phyloP scores from a whole-genome alignment of 306 rosid species.

The Vigna mungo region DNA sequence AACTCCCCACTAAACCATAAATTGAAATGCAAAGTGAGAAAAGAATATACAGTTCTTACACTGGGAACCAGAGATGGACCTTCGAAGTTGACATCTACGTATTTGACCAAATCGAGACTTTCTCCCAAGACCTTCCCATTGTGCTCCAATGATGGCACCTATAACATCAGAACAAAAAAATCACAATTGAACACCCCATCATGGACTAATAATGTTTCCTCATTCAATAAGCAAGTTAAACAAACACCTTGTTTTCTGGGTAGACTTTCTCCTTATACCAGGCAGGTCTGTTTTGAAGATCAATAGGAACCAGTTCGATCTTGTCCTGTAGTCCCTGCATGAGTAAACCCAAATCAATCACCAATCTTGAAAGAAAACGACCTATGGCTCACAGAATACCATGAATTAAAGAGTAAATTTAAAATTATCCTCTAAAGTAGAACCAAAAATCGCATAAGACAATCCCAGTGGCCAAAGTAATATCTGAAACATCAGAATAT shows the following conservation, averaged over 20 bases:
- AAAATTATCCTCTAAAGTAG: not conserved
- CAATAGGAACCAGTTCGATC: constrained; percentile 66
- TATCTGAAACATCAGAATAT: not conserved
- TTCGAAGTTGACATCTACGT: constrained; percentile 58
- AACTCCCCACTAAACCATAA: not conserved
- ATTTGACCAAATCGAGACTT: constrained; percentile 78
- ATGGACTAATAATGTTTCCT: not conserved
- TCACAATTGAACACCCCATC: not conserved
- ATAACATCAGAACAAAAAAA: constrained; percentile 34
- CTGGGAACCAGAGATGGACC: constrained; percentile 63
- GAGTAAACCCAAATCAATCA: constrained; percentile 19
- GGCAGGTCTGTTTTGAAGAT: constrained; percentile 67
- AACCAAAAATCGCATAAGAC: not conserved
- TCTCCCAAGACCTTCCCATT: constrained; percentile 78
- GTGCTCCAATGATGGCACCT: constrained; percentile 83
- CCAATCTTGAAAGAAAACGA: not conserved
- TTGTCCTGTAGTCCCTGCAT: constrained; percentile 81
- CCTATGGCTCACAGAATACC: not conserved
- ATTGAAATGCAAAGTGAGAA: not conserved
- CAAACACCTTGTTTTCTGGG: constrained; percentile 64
- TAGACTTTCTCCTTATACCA: constrained; percentile 88
- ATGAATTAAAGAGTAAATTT: not conserved
- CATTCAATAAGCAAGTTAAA: constrained; percentile 1
- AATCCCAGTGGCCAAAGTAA: not conserved
- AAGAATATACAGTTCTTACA: constrained; percentile 49